A percentile compares a stretch with the other conserved stretches of the same genome.
phyloP scores from a whole-genome alignment of 345 rosid species.

The Citrus cavaleriei region DNA sequence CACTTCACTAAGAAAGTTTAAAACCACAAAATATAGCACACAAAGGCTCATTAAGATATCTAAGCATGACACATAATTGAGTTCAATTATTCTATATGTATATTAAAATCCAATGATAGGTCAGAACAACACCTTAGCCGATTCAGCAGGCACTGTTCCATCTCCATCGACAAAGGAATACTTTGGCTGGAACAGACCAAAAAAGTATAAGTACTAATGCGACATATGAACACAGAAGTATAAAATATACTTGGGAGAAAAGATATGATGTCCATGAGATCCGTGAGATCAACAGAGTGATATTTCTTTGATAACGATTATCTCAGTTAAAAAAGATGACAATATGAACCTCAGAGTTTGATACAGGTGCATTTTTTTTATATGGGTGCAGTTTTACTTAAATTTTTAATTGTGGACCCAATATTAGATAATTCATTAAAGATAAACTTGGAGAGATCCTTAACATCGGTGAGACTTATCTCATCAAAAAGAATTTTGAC shows the following conservation, averaged over 20 bases:
- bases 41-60: not conserved
- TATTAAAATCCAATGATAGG: slow-evolving; percentile 10
- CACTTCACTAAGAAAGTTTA: not conserved
- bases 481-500: not conserved
- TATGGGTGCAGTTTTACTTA: not conserved
- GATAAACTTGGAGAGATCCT: not conserved
- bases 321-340: not conserved
- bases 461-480: not conserved
- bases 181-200: slow-evolving; percentile 47
- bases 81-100: not conserved
- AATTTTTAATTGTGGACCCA: too few relatives aligned
- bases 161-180: slow-evolving; percentile 86
- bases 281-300: not conserved
- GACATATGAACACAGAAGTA: not conserved
- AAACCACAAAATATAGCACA: not conserved
- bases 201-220: not conserved
- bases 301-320: not conserved
- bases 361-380: not conserved
- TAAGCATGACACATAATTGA: not conserved
- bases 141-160: slow-evolving; percentile 91
- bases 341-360: not conserved
- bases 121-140: slow-evolving; percentile 53
- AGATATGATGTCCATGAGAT: not conserved
- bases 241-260: not conserved
- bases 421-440: not conserved